Base-by-base conservation (phyloP, 163 green algal species). In the Volvox carteri region DNA sequence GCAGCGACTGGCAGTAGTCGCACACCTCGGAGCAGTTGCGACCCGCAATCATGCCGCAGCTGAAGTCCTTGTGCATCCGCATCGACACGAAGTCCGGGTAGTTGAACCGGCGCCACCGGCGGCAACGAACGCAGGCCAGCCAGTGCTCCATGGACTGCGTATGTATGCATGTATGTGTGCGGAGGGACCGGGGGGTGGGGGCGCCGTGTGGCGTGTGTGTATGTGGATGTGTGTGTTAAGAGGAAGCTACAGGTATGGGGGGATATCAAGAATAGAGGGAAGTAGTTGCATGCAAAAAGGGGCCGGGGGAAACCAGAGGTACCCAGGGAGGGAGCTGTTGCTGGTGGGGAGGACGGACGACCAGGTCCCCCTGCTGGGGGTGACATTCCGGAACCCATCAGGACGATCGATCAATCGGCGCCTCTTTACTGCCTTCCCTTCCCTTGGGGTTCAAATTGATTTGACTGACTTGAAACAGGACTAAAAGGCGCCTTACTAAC, bases 111-210 rank as follows among this genome's bases (percentile, higher is more conserved):
- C 83, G 83, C 83, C 83, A 88, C 50, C 68, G 78, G 50, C 25
- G 11, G 83, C 83, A 88, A 70, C 50, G 68, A 12, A 19, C 28
- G 83, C 83, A 88, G 11, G 33, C 25, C 30, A 88, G 18, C 83
- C 83, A 88, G 50, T 83, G 83, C 48, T 83, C 48, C 50, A 88
- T 39, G 44, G 62, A 78, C 46, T 67, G 30, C 18, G n/a, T n/a
- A n/a, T n/a, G n/a, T n/a, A n/a, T n/a, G n/a, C n/a, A n/a, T n/a
- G n/a, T n/a, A n/a, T n/a, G n/a, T n/a, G n/a, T n/a, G 68, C 35
- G 68, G 28, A 73, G 28, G 39, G 30, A 39, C 37, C 37, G 9
- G 0, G 14, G 2, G 28, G 62, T n/a, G 6, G n/a, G 70, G 37
- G 8, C 23, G 67, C 14, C 18, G 1, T 23, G 39, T 19, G 70